Evolutionary conservation across 768 basidiomycete species (phyloP).

Genomic region (Boletus vermiculosoides): DNA sequence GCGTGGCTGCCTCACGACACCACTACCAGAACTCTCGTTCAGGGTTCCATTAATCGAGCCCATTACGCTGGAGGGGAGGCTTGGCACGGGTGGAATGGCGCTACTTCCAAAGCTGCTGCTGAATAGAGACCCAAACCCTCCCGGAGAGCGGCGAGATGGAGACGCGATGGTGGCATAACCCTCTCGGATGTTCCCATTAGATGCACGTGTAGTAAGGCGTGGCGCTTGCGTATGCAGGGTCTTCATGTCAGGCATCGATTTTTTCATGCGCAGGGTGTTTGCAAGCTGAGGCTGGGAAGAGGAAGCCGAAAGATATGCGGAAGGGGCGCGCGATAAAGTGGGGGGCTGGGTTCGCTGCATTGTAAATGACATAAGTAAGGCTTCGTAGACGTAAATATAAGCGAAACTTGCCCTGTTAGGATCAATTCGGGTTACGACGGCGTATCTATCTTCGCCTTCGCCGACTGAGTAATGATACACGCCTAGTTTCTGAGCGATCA

Average conservation of each 20-base stretch:
- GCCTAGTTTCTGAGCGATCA: constrained; percentile 94
- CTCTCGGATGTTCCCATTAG: constrained; percentile 84
- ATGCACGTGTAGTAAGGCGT: constrained; percentile 74
- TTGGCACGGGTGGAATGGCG: constrained; percentile 74
- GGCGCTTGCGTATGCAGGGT: constrained; percentile 77
- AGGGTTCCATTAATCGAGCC: constrained; percentile 44
- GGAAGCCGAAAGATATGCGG: constrained; percentile 69
- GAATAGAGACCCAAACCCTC: constrained; percentile 71
- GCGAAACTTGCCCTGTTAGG: constrained; percentile 65
- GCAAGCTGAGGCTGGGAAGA: constrained; percentile 42
- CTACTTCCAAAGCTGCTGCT: constrained; percentile 42
- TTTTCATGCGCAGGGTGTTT: constrained; percentile 79
- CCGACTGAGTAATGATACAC: constrained; percentile 94
- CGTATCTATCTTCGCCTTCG: constrained; percentile 89
- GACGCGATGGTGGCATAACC: constrained; percentile 87
- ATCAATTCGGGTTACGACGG: constrained; percentile 90
- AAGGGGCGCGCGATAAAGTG: constrained; percentile 78
- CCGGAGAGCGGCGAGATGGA: constrained; percentile 73
- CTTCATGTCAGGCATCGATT: constrained; percentile 98
- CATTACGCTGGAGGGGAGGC: constrained; percentile 58
- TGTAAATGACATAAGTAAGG: constrained; percentile 14
- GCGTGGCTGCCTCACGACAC: constrained; percentile 82
- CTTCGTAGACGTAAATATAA: constrained; percentile 17
- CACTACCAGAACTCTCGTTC: constrained; percentile 36
- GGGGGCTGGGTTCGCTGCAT: constrained; percentile 43